Base-by-base conservation (phyloP, 2,329 filamentous ascomycete species). In the Alternaria brassicicola region DNA sequence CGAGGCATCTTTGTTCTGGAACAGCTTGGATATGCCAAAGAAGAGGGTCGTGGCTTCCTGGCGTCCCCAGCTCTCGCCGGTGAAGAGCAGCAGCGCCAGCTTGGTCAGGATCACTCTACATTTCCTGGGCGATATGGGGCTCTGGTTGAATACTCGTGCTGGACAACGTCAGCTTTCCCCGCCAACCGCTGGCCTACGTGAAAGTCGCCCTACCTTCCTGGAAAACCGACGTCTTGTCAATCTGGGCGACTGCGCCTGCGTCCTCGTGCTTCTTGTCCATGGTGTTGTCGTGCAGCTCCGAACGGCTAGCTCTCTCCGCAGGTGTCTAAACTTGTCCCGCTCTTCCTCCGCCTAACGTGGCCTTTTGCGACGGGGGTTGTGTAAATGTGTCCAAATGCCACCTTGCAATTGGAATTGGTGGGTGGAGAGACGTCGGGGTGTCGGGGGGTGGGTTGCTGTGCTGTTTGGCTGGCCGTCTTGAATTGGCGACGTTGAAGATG, bases 1-100 rank as follows among this genome's bases (percentile, higher is more conserved):
- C 72, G 92, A 94, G 73, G 93, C 91, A 89, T 99, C 95, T 81
- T 97, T 98, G 82, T 98, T 98, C 84, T 98, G 94, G 86, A 99
- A 99, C 61, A 98, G 87, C 85, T 98, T 98, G 62, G 94, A 98
- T 79, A 77, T 98, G 71, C 94, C 93, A 78, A 98, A 98, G 87
- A 99, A 99, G 66, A 99, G 90, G 46, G 92, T 94, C 30, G 95
- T 98, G 69, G 95, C 95, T 86, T 99, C 95, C 76, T 96, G 96
- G 59, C 91, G 94, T 43, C 94, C 93, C 84, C 98, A 99, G 77
- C 89, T 93, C 83, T 99, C 95, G 71, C 95, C 95, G 19, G 93
- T 98, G 81, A 97, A 97, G 71, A 99, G 86, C 65, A 99, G 89
- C 58, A 98, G 90, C 48, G 92, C 92, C 76, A 99, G 95, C 85